These are phyloP conservation scores for Rheum nobile DNA, from an alignment of 148 eudicot genomes.

Conservation along the genomic window DNA sequence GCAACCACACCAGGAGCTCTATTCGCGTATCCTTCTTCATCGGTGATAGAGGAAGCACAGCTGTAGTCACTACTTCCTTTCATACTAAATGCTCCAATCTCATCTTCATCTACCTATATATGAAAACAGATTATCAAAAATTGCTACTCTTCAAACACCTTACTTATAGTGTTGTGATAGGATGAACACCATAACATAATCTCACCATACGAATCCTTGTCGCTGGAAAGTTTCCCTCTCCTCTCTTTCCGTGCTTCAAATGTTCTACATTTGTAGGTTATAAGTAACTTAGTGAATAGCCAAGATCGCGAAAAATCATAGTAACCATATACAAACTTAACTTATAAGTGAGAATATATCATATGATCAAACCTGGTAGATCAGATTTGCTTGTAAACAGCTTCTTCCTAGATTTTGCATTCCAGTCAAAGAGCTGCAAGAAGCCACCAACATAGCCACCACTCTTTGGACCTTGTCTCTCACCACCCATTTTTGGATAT, in stretches of 20 bases:
- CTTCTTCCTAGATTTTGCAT: slow-evolving; percentile 88
- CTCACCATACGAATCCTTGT: slow-evolving; percentile 46
- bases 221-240: slow-evolving; percentile 49
- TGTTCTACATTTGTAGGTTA: slow-evolving; percentile 27
- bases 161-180: background rate
- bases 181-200: background rate
- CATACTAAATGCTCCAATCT: slow-evolving; percentile 34
- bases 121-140: background rate
- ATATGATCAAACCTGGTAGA: slow-evolving; percentile 35
- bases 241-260: slow-evolving; percentile 55
- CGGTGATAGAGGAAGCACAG: slow-evolving; percentile 71
- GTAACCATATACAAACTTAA: background rate
- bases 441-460: slow-evolving; percentile 84
- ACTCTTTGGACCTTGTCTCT: slow-evolving; percentile 53
- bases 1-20: slow-evolving; percentile 82
- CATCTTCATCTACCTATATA: slow-evolving; percentile 60
- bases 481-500: slow-evolving; percentile 49
- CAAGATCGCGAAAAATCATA: background rate
- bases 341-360: background rate
- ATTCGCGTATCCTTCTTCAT: slow-evolving; percentile 51
- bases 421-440: slow-evolving; percentile 96
- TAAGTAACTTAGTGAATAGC: background rate
- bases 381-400: slow-evolving; percentile 72
- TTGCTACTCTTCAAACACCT: background rate
- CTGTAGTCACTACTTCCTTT: slow-evolving; percentile 72